Evolutionary conservation across 1,284 basidiomycete genomes (phyloP), one percentile per base, ranked within the genome.

Genomic region (Pseudozyma thailandica): DNA sequence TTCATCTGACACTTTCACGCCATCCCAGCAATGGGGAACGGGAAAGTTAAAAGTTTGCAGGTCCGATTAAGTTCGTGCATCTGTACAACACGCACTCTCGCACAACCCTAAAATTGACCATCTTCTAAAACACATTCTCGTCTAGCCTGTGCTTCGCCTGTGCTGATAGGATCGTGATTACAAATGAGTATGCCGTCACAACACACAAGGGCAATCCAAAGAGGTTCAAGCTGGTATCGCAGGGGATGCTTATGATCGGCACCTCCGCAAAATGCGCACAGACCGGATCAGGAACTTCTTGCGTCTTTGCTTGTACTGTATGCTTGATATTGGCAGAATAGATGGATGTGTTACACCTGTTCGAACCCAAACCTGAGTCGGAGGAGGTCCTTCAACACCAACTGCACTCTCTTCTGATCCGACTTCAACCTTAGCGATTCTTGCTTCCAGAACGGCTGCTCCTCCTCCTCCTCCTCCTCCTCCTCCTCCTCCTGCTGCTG

Each of bases 351-450:
- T 30, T 52, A 72, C 7, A 72, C 59, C 25, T 45, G 45, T 27
- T 72, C 70, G 25, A 72, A 72, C 0, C 70, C 70, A 15, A 56
- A 35, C 0, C 70, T 42, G n/a, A 72, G 28, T 7, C 62, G 42
- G 1, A 68, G 33, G 7, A 72, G 30, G n/a, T 72, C 70, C 26
- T 63, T 60, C 18, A 72, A 28, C 7, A 72, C 42, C 21, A 72
- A 31, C 35, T 72, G 63, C 1, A 66, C 69, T 1, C 69, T 39
- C 23, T 72, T 72, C 10, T 58, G 54, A 39, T 72, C 53, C n/a
- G 59, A 58, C 45, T 59, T 54, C 21, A 60, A 31, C 1, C 69
- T 41, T 8, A 31, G 15, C n/a, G 52, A 37, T 28, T 72, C 59
- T 20, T 52, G 46, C n/a, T 33, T 46, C 0, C 18, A 21, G 9